Conservation (phyloP, 257 asterid genomes). For the Perilla frutescens region DNA sequence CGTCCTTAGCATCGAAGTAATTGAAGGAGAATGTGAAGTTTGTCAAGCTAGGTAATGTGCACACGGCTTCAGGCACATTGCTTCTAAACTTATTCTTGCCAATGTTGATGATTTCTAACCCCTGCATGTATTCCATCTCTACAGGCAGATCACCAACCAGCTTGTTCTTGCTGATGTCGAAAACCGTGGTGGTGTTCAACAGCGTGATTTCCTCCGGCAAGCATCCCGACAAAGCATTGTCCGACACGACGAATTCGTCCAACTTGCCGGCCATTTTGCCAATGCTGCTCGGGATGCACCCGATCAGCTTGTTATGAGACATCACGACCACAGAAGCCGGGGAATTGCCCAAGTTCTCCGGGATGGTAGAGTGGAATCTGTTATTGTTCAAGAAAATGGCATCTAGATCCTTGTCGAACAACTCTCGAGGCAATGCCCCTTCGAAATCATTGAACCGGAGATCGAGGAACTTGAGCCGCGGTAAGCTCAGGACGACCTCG, state of each 20-base stretch:
- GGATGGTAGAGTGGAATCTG: slow-evolving; percentile 55
- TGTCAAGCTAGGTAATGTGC: slow-evolving; percentile 52
- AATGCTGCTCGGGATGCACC: slow-evolving; percentile 65
- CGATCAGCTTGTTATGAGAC: slow-evolving; percentile 52
- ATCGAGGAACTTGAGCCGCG: slow-evolving; percentile 69
- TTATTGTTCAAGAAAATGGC: slow-evolving; percentile 62
- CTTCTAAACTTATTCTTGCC: slow-evolving; percentile 49
- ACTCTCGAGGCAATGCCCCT: slow-evolving; percentile 60
- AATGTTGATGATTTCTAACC: slow-evolving; percentile 49
- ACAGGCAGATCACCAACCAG: slow-evolving; percentile 55
- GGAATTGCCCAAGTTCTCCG: slow-evolving; percentile 62
- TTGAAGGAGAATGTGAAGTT: slow-evolving; percentile 51
- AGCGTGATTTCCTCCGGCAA: slow-evolving; percentile 61
- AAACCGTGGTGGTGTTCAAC: slow-evolving; percentile 45
- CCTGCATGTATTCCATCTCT: slow-evolving; percentile 53
- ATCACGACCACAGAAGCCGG: slow-evolving; percentile 63
- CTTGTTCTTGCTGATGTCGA: slow-evolving; percentile 51
- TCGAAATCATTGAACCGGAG: slow-evolving; percentile 87
- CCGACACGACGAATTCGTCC: slow-evolving; percentile 51
- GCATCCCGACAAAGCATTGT: slow-evolving; percentile 57
- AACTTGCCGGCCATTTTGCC: slow-evolving; percentile 54
- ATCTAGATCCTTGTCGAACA: slow-evolving; percentile 60
- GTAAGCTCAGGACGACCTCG: slow-evolving; percentile 53
- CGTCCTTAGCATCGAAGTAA: slow-evolving; percentile 53
- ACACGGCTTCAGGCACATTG: slow-evolving; percentile 50